These are phyloP conservation scores for Oenanthe javanica DNA, from an alignment of 140 eudicot genomes.

Conservation along the genomic window DNA sequence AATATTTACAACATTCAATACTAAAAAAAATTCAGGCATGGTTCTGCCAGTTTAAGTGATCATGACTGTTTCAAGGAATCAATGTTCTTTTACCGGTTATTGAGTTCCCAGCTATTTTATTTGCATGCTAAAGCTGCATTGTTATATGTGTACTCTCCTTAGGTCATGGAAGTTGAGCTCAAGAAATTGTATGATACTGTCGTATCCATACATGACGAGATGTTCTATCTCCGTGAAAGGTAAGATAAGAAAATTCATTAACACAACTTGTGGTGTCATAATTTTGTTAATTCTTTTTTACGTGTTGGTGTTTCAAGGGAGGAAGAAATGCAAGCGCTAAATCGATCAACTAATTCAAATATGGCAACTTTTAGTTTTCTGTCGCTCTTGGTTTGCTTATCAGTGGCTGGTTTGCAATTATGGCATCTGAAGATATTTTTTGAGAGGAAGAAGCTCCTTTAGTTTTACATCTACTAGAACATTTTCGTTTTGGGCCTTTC, in stretches of 20 bases:
- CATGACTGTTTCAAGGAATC: neutral
- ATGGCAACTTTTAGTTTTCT: constrained; percentile 60
- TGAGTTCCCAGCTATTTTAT: neutral
- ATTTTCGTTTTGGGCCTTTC: neutral
- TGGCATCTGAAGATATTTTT: constrained; percentile 82
- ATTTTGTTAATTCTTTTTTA: neutral
- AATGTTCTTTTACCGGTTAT: neutral
- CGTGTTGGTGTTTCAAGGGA: constrained; percentile 35
- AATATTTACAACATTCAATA: neutral
- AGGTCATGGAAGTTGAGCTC: constrained; percentile 80
- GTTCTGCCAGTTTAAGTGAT: neutral
- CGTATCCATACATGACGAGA: constrained; percentile 68
- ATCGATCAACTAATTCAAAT: constrained; percentile 55
- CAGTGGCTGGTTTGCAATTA: constrained; percentile 64
- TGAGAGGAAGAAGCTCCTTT: constrained; percentile 68
- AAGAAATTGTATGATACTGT: constrained; percentile 60
- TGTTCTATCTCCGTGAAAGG: constrained; percentile 86
- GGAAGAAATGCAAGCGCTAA: constrained; percentile 61
- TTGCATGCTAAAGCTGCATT: neutral
- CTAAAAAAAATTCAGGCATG: neutral
- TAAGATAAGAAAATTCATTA: constrained; percentile 10
- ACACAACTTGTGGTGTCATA: neutral
- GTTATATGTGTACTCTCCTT: constrained; percentile 1
- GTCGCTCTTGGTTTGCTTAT: constrained; percentile 53
- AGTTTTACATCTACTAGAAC: constrained; percentile 4